Percentiles rank a stretch among this genome's conserved stretches.
Conservation (phyloP, 331 rosid genomes). For the Saraca asoca region DNA sequence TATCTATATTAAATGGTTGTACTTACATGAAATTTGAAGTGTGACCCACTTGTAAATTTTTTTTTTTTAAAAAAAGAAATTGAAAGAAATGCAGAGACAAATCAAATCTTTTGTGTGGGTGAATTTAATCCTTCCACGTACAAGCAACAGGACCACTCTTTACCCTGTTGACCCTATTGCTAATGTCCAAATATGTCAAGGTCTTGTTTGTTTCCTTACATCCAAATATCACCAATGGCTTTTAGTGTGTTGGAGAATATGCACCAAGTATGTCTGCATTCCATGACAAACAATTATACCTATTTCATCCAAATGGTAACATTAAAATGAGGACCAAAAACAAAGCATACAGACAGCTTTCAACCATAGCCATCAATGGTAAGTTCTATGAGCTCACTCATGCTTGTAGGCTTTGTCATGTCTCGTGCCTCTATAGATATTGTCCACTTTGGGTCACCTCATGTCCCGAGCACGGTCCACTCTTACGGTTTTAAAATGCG, state of each 20-base stretch:
- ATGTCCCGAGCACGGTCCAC: no score
- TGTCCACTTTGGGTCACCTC: no score
- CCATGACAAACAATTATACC: slow-evolving; percentile 11
- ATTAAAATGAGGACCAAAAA: slow-evolving; percentile 6
- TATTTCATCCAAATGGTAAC: slow-evolving; percentile 1
- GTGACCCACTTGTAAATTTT: no score
- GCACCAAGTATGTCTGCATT: slow-evolving; percentile 4
- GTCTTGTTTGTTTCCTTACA: slow-evolving; percentile 28
- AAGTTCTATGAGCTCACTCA: slow-evolving; percentile 25
- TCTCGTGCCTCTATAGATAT: no score
- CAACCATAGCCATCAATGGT: slow-evolving; percentile 26
- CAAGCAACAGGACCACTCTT: slow-evolving; percentile 32
- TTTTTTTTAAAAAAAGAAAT: no score
- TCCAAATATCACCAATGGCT: slow-evolving; percentile 23
- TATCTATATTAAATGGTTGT: no score
- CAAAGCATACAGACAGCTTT: background rate
- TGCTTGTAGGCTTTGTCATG: background rate
- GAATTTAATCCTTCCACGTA: slow-evolving; percentile 39
- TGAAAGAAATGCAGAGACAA: no score
- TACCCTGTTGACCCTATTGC: background rate
- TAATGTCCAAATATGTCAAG: background rate
- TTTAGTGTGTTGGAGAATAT: slow-evolving; percentile 21
- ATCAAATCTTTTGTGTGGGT: slow-evolving; percentile 20
- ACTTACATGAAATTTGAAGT: no score
- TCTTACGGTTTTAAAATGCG: no score